A percentile compares a stretch with the other conserved stretches of the same genome.
Evolutionary conservation across 2,329 filamentous ascomycete genomes (phyloP).

Genomic region (Ceratocystis destructans): DNA sequence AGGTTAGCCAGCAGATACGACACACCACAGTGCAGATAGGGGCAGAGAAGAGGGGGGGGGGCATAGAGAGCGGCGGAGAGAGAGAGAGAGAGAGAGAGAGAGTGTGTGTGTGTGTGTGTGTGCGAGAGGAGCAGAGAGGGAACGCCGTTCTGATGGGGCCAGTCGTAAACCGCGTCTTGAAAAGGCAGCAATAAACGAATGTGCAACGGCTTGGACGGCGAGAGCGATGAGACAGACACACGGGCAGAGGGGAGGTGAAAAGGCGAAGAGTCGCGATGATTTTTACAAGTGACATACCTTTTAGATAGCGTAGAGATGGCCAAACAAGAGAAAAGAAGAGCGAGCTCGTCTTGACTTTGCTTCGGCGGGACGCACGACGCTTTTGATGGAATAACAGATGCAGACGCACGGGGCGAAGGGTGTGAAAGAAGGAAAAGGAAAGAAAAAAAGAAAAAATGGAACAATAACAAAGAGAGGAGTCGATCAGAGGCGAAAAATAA

Average conservation of each 20-base stretch:
- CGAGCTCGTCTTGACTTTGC: neutral
- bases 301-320: neutral
- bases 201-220: neutral
- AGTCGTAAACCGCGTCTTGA: neutral
- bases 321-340: neutral
- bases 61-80: too few species aligned
- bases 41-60: neutral
- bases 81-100: too few species aligned
- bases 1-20: neutral
- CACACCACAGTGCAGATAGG: neutral
- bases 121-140: too few species aligned
- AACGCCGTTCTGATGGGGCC: too few species aligned
- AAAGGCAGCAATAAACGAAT: neutral
- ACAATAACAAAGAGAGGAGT: neutral
- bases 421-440: neutral
- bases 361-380: constrained; percentile 17
- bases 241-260: neutral
- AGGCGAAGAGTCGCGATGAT: neutral
- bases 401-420: neutral
- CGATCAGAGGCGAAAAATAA: neutral
- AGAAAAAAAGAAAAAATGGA: constrained; percentile 21
- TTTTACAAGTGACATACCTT: neutral
- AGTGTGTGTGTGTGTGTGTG: too few species aligned
- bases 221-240: neutral
- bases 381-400: constrained; percentile 11